phyloP scores from a whole-genome alignment of 2,329 filamentous ascomycete genomes.

The Fusarium irregulare region DNA sequence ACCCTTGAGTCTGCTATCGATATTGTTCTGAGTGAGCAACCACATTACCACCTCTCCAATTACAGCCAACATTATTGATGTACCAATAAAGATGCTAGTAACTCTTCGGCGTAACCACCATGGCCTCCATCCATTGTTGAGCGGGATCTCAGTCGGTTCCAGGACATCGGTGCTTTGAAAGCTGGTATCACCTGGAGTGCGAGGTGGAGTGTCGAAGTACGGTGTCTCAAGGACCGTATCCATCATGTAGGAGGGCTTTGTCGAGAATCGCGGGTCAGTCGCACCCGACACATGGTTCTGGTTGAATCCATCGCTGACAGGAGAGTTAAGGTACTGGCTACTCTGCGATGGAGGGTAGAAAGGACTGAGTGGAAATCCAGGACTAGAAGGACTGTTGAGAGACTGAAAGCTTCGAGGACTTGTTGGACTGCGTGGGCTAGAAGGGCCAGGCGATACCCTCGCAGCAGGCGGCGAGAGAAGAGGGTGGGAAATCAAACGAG shows the following conservation, averaged over 20 bases:
- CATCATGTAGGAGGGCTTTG: conserved; percentile 26
- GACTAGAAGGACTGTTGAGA: conserved; percentile 29
- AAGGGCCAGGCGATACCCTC: conserved; percentile 28
- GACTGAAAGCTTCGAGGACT: conserved; percentile 31
- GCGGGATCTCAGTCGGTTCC: conserved; percentile 35
- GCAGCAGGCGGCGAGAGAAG: conserved; percentile 42
- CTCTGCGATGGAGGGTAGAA: conserved; percentile 35
- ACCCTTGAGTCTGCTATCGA: conserved; percentile 33
- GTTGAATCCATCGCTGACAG: conserved; percentile 37
- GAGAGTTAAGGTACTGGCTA: conserved; percentile 32
- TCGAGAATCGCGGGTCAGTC: conserved; percentile 16
- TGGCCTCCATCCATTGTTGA: conserved; percentile 45
- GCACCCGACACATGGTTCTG: conserved; percentile 21
- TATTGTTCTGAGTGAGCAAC: conserved; percentile 36
- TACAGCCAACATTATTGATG: conserved; percentile 37
- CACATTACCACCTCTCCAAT: conserved; percentile 43
- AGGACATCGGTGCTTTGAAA: conserved; percentile 15
- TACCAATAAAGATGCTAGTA: conserved; percentile 35
- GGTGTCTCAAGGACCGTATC: conserved; percentile 41
- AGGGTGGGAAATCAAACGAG: conserved; percentile 29
- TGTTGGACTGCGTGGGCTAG: conserved; percentile 33
- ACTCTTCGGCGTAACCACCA: conserved; percentile 41
- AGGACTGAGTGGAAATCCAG: conserved; percentile 37
- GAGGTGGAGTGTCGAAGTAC: conserved; percentile 42
- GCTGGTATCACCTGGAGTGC: conserved; percentile 26